Base-by-base conservation (phyloP, 2,329 filamentous ascomycete species). In the Xylariaceae sp. region DNA sequence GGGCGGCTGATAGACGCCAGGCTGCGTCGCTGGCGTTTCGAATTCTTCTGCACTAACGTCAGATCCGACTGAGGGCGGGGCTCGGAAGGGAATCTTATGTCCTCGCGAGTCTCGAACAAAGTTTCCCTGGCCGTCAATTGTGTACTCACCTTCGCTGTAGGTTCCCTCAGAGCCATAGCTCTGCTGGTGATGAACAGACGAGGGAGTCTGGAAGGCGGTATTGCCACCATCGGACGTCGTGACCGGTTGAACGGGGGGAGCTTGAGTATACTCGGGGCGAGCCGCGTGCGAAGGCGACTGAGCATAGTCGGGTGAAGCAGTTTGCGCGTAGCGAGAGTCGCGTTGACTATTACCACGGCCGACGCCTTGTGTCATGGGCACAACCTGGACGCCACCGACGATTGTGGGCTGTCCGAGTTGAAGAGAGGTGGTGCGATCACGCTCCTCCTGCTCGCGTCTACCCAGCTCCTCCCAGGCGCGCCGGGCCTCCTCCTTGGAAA, bases 381-480 rank as follows among this genome's bases (percentile, higher is more conserved):
- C 87, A 11, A 98, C 93, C 59, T 96, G 90, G 11, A 97, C 89
- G 32, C 91, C 91, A 37, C 90, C 89, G 8, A 98, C 87, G 37
- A 94, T 74, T 1, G 89, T 96, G 12, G 91, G 87, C 45, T 89
- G 82, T 6, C 93, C 93, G 48, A 87, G 85, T 55, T 93, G 83
- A 18, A 98, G 71, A n/a, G 88, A 89, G 19, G 81, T 75, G 2
- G 87, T 93, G 34, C 88, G 79, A 49, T 96, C 90, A 4, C 91
- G 81, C 64, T 96, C 91, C 64, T 94, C 88, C 59, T 96, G 89
- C 64, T 97, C 93, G 38, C 89, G 81, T 38, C 91, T 79, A 18
- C 93, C 93, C 1, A 98, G 79, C 64, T 97, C 93, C 67, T 98
- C 93, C 93, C 93, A 98, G 2, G 93, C 93, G 43, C 93, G 81